Evolutionary conservation across 768 basidiomycete species (phyloP).

Genomic region (Phylloporus arenicola): DNA sequence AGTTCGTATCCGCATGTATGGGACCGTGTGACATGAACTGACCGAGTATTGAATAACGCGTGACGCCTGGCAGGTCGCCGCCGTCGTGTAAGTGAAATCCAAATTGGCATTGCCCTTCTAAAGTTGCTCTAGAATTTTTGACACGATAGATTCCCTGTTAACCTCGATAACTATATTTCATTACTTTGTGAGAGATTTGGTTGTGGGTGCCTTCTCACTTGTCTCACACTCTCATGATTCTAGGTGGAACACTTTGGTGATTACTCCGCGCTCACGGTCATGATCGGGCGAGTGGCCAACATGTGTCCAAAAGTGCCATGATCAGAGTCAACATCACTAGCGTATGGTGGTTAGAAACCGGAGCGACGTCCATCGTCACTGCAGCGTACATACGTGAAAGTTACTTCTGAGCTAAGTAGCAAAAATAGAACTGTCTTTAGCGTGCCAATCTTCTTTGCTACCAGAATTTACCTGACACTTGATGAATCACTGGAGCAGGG

Average conservation of each 20-base stretch:
- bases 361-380: background rate
- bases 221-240: background rate
- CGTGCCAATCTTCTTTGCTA: conserved; percentile 5
- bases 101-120: background rate
- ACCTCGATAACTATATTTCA: background rate
- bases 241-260: conserved; percentile 5
- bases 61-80: conserved; percentile 1
- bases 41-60: background rate
- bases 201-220: background rate
- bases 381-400: conserved; percentile 1
- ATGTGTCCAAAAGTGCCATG: background rate
- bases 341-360: conserved; percentile 1
- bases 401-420: background rate
- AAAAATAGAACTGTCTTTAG: background rate
- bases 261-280: background rate
- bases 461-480: conserved; percentile 3
- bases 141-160: conserved; percentile 1
- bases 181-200: conserved; percentile 3
- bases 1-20: background rate
- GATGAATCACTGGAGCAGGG: background rate
- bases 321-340: background rate
- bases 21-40: background rate
- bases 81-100: background rate
- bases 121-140: background rate
- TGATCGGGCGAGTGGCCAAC: background rate